Base-by-base conservation (phyloP, 2,329 filamentous ascomycete species). In the Aspergillus felis region DNA sequence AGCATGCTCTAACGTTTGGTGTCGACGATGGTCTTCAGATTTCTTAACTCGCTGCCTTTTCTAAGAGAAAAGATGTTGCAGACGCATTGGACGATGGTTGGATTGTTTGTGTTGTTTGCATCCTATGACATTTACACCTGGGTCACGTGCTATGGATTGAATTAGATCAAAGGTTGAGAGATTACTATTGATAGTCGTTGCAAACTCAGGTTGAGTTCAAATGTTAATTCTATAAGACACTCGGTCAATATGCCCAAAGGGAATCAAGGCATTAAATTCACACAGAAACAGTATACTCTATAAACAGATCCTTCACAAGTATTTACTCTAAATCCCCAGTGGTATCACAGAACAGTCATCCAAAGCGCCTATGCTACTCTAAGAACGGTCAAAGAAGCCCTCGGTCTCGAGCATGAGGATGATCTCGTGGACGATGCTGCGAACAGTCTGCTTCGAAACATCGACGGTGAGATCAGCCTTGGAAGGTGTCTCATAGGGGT, bases 391-490 rank as follows among this genome's bases (percentile, higher is more conserved):
- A 70, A 99, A 81, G 70, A 96, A 84, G 51, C 94, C 94, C 70
- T 89, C 83, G 74, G 88, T 89, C 85, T 99, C 94, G 58, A 99
- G 82, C 79, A 97, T 78, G 70, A 99, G 82, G 62, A 99, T 84
- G 70, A 99, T 97, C 84, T 97, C 90, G 81, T 99, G 94, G 54
- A 99, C 94, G 61, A 93, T 93, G 59, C 90, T 94, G 71, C 94
- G 85, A 50, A 97, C 92, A 64, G 86, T 90, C 77, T 90, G 91
- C 84, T 89, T 94, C 78, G 90, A 87, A 56, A 88, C 75, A 76
- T 97, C 89, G 42, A 97, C 93, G 4, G 86, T 85, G 64, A 99
- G 81, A 74, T 97, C 87, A 32, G 92, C 85, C 78, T 93, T 92
- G 65, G 78, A 69, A 9, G 94, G 94, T 24, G 77, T 73, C 86